phyloP scores from a whole-genome alignment of 1,284 basidiomycete species.

The Ustilago xerochloae region DNA sequence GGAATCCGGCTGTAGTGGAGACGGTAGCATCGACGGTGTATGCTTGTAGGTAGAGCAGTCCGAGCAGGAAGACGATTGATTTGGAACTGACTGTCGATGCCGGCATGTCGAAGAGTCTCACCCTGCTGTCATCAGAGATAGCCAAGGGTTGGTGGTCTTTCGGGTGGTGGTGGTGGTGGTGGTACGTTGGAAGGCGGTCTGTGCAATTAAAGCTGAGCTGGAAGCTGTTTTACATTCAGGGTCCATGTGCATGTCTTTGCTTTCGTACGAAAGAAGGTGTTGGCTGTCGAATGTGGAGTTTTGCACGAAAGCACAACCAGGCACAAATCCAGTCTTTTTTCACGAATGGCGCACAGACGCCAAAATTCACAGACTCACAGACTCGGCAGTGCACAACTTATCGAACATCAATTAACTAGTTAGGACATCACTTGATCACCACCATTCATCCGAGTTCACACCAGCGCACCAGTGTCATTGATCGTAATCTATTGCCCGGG shows the following conservation, averaged over 20 bases:
- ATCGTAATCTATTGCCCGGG: no score
- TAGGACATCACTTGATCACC: slow-evolving; percentile 1
- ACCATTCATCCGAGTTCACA: no score
- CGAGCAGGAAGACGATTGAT: slow-evolving; percentile 28
- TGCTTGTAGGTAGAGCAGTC: slow-evolving; percentile 28
- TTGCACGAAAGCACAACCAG: neutral
- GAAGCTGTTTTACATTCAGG: slow-evolving; percentile 5
- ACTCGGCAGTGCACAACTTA: no score
- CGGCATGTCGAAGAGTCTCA: slow-evolving; percentile 12
- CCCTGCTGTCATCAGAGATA: neutral
- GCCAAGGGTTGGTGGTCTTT: neutral
- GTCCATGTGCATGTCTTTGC: neutral
- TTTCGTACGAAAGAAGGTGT: slow-evolving; percentile 13
- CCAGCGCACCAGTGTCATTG: no score
- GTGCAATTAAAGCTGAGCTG: slow-evolving; percentile 16
- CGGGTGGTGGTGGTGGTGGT: neutral
- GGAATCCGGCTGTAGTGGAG: slow-evolving; percentile 38
- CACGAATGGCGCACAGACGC: slow-evolving; percentile 9
- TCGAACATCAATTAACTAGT: no score
- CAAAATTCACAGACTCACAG: neutral
- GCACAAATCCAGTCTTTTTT: neutral
- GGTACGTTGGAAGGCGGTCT: neutral
- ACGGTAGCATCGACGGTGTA: slow-evolving; percentile 20
- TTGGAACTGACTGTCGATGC: slow-evolving; percentile 14
- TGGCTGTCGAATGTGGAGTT: slow-evolving; percentile 17